Conservation (phyloP, 345 rosid species). For the Salix purpurea region DNA sequence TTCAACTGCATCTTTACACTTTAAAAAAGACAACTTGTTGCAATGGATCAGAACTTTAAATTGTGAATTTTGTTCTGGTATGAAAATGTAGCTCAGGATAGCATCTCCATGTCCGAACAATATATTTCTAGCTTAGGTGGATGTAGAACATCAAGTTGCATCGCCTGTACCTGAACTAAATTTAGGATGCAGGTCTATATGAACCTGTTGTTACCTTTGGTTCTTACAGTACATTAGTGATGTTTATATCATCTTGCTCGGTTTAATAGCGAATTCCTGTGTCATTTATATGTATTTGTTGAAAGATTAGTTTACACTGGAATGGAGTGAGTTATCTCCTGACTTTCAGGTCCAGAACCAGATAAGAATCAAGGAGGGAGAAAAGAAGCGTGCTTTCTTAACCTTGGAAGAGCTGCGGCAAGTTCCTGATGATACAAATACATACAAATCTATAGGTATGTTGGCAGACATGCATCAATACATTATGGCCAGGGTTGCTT, state of each 20-base stretch:
- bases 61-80: too few relatives aligned
- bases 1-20: neutral
- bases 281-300: neutral
- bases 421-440: slow-evolving; percentile 69
- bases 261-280: neutral
- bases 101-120: neutral
- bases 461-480: neutral
- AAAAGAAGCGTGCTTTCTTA: slow-evolving; percentile 82
- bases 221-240: neutral
- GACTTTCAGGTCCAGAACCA: slow-evolving; percentile 75
- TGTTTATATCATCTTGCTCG: neutral
- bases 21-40: neutral
- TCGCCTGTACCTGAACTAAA: neutral
- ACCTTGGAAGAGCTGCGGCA: slow-evolving; percentile 87
- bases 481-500: neutral
- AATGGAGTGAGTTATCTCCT: slow-evolving; percentile 16
- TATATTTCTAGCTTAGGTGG: neutral
- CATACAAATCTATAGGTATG: slow-evolving; percentile 81
- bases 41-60: neutral
- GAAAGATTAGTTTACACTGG: neutral
- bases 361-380: slow-evolving; percentile 82
- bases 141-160: neutral
- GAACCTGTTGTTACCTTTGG: neutral
- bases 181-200: neutral
- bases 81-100: neutral